Evolutionary conservation across 2,329 filamentous ascomycete species (phyloP).

Genomic region (Aspergillus alliaceus): DNA sequence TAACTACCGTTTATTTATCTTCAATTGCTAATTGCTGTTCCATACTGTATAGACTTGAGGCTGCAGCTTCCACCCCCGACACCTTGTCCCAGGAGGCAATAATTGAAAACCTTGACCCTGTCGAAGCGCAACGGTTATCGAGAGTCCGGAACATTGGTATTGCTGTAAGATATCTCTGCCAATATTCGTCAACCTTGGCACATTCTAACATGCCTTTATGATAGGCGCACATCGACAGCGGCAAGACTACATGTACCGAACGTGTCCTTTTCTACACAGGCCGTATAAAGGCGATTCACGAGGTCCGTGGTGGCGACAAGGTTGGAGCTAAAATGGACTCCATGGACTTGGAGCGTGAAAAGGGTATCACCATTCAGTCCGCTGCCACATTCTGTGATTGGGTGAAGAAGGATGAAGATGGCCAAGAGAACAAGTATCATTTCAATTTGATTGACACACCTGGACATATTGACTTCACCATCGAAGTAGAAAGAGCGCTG

Average conservation of each 20-base stretch:
- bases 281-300: slow-evolving; percentile 94
- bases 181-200: too few relatives aligned
- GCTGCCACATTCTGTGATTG: slow-evolving; percentile 98
- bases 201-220: background rate
- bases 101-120: slow-evolving; percentile 75
- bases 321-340: slow-evolving; percentile 99
- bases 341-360: slow-evolving; percentile 97
- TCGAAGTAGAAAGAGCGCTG: slow-evolving; percentile 94
- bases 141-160: slow-evolving; percentile 96
- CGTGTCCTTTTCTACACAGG: slow-evolving; percentile 98
- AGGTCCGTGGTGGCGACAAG: slow-evolving; percentile 84
- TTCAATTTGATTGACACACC: slow-evolving; percentile 99
- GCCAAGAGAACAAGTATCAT: slow-evolving; percentile 87
- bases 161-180: slow-evolving; percentile 60
- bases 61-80: slow-evolving; percentile 58
- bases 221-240: slow-evolving; percentile 95
- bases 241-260: slow-evolving; percentile 95
- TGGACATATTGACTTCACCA: slow-evolving; percentile 98
- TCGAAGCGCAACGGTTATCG: slow-evolving; percentile 74
- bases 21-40: slow-evolving; percentile 7
- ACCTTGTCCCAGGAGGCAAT: slow-evolving; percentile 64
- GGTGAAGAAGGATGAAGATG: slow-evolving; percentile 75
- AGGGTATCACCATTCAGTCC: slow-evolving; percentile 98
- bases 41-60: slow-evolving; percentile 49
- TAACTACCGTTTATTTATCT: background rate